Conservation (phyloP, 208 protist genomes). For the Trypanosoma grayi region DNA sequence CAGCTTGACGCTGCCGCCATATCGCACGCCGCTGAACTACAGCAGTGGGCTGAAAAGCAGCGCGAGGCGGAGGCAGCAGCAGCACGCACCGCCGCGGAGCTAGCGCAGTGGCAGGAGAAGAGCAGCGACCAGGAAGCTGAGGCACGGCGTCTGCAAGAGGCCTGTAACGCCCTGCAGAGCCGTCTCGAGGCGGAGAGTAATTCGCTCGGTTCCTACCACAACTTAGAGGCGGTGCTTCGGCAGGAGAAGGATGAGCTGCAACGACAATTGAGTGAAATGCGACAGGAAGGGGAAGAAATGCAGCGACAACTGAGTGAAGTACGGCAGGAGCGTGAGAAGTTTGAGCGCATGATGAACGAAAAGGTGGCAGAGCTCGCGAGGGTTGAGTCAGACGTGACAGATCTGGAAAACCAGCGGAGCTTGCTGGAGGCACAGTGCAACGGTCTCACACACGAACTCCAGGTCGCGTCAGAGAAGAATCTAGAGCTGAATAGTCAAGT, state of each 20-base stretch:
- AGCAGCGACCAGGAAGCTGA: constrained; percentile 10
- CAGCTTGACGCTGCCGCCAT: constrained; percentile 36
- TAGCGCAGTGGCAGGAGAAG: constrained; percentile 9
- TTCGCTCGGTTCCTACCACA: constrained; percentile 13
- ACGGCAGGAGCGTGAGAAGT: constrained; percentile 5
- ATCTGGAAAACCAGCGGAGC: constrained; percentile 28
- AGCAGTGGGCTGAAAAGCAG: constrained; percentile 17
- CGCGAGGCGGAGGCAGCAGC: background rate
- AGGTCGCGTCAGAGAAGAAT: background rate
- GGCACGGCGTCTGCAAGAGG: constrained; percentile 1
- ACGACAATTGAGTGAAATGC: constrained; percentile 13
- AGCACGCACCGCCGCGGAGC: constrained; percentile 1
- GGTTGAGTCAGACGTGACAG: constrained; percentile 16
- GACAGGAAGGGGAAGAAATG: constrained; percentile 16
- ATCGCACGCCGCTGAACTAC: constrained; percentile 29
- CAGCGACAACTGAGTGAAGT: constrained; percentile 15
- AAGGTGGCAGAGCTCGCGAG: constrained; percentile 18
- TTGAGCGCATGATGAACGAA: constrained; percentile 21
- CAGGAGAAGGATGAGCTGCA: constrained; percentile 8
- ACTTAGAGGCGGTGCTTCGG: constrained; percentile 20
- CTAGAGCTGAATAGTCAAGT: constrained; percentile 5
- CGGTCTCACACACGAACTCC: background rate
- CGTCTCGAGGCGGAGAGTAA: constrained; percentile 24
- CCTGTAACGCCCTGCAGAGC: constrained; percentile 5
- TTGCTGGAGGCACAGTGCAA: constrained; percentile 23